Conservation (phyloP, 495 filamentous ascomycete species). For the Penicillium tannophilum region DNA sequence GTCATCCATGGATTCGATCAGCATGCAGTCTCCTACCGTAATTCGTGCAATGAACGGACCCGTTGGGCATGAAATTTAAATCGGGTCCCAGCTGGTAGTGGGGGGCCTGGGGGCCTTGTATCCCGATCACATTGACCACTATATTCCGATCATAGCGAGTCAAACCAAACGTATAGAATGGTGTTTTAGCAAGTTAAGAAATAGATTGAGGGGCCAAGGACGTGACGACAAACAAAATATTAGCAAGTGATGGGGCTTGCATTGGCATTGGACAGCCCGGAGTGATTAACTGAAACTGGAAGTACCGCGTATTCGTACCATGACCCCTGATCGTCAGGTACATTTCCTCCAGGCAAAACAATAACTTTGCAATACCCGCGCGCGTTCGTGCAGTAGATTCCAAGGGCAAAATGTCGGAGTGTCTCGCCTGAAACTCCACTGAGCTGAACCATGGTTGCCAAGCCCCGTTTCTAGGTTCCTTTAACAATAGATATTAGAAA, state of each 20-base stretch:
- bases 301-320: conserved; percentile 2
- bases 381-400: background rate
- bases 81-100: conserved; percentile 5
- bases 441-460: conserved; percentile 1
- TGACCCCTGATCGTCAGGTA: conserved; percentile 28
- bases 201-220: conserved; percentile 1
- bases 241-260: background rate
- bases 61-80: conserved; percentile 10
- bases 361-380: background rate
- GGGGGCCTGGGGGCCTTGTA: conserved; percentile 8
- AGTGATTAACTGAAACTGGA: background rate
- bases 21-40: background rate
- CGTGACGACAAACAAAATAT: conserved; percentile 1
- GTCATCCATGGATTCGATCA: background rate
- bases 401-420: background rate
- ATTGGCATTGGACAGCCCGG: background rate
- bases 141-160: too few relatives aligned
- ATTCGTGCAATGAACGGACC: background rate
- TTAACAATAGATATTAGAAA: background rate
- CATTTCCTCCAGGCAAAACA: background rate
- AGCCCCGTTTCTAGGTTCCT: background rate
- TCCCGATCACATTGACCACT: background rate
- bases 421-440: conserved; percentile 1
- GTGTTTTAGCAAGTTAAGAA: background rate
- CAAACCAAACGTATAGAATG: background rate